Evolutionary conservation across 495 filamentous ascomycete species (phyloP), one percentile per base, ranked within the genome.

Genomic region (Neurospora hispaniola): DNA sequence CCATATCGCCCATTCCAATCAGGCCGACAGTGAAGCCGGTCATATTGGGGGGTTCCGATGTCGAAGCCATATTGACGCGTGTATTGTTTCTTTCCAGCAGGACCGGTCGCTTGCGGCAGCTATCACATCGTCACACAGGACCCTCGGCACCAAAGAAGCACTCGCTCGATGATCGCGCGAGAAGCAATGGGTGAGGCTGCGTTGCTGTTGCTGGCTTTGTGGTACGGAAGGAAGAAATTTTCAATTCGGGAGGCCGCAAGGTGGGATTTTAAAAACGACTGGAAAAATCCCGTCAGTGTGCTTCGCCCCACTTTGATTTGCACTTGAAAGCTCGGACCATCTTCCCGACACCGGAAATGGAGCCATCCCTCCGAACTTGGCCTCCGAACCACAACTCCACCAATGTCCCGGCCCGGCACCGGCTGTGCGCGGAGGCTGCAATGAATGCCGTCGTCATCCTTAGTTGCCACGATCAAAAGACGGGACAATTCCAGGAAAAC

Each of bases 1-100:
- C 96, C 96, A 99, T 99, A 77, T 97, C 94, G 31, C 96, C 96
- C 94, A 99, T 97, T 42, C 96, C 96, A 78, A 99, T 98, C 76
- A 99, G 94, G 78, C 96, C 96, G 74, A 98, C 88, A 43, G 86
- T 86, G 79, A 91, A 90, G 77, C 85, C 83, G 72, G 91, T 86
- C 86, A 91, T 90, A 69, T 78, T 78, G 41, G 74, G 71, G 46
- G 76, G 70, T 40, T 70, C 40, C 44, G 71, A 72, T 23, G 72
- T 35, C 27, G 73, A 69, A 40, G 74, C 75, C 78, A 76, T 79
- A 27, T 35, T 66, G 54, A 66, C 16, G 27, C 23, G 54, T 35
- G 10, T 66, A 27, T 66, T 66, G 54, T 66, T 31, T 62, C 48
- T 66, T 31, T 66, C 54, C 54, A 66, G 54, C 23, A 66, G 35